phyloP scores from a whole-genome alignment of 2,329 filamentous ascomycete species.

The Penicillium italicum region DNA sequence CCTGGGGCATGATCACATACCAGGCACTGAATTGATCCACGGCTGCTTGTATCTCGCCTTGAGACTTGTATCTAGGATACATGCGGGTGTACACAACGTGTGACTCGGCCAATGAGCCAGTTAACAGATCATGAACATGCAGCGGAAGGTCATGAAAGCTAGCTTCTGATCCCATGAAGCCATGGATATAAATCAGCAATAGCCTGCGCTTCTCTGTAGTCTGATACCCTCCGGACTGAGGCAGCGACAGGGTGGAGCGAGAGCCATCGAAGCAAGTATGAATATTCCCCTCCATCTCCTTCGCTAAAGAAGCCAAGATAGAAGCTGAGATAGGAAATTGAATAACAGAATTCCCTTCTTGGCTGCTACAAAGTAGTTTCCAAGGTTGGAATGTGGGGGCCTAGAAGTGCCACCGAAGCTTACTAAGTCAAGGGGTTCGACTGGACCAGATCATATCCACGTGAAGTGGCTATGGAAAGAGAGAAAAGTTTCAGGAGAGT shows the following conservation, averaged over 20 bases:
- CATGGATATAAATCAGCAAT: slow-evolving; percentile 80
- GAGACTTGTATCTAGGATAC: slow-evolving; percentile 44
- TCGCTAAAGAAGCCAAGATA: not conserved
- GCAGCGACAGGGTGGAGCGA: slow-evolving; percentile 15
- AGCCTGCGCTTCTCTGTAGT: slow-evolving; percentile 49
- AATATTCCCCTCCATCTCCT: slow-evolving; percentile 12
- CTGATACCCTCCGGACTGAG: slow-evolving; percentile 2
- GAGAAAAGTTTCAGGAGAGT: not conserved
- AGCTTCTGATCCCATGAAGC: slow-evolving; percentile 83
- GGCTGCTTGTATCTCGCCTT: slow-evolving; percentile 56
- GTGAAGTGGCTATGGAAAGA: too few relatives aligned
- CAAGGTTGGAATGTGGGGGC: not conserved
- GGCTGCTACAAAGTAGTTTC: not conserved
- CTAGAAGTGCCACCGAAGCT: not conserved
- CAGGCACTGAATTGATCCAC: slow-evolving; percentile 79
- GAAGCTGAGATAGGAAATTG: slow-evolving; percentile 2
- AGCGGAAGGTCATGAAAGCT: slow-evolving; percentile 86
- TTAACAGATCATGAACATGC: slow-evolving; percentile 74
- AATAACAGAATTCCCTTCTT: slow-evolving; percentile 9
- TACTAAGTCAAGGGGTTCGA: not conserved
- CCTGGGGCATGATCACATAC: slow-evolving; percentile 37
- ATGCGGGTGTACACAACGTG: slow-evolving; percentile 81
- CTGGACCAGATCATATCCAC: not conserved
- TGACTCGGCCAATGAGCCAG: slow-evolving; percentile 62
- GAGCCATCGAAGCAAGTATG: slow-evolving; percentile 2